phyloP scores from a whole-genome alignment of 495 filamentous ascomycete genomes.

The Lasiosphaeria ovina region DNA sequence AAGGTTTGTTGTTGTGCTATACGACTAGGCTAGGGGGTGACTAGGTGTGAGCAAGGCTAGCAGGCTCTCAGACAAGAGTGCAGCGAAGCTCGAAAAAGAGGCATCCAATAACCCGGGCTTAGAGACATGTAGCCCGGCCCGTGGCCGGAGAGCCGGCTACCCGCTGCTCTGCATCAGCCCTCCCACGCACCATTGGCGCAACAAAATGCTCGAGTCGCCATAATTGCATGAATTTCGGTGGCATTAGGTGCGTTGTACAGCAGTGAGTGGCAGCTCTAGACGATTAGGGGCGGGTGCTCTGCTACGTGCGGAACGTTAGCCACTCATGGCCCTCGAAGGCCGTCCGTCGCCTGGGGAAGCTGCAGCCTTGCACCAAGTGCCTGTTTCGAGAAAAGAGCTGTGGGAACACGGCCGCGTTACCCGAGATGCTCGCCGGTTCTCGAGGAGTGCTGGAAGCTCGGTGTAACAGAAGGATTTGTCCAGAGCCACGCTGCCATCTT shows the following conservation, averaged over 20 bases:
- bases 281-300: not conserved
- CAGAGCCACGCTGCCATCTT: not conserved
- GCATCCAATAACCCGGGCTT: not conserved
- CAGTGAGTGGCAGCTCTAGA: conserved; percentile 7
- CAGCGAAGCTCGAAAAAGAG: not conserved
- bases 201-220: not conserved
- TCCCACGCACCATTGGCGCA: conserved; percentile 3
- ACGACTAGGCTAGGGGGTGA: not conserved
- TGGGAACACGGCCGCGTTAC: not conserved
- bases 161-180: not conserved
- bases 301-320: not conserved
- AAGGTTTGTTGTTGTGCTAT: conserved; percentile 2
- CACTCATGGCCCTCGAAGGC: not conserved
- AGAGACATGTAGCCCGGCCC: not conserved
- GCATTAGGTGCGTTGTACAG: conserved; percentile 4
- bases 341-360: not conserved
- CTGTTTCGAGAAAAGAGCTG: not conserved
- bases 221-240: not conserved
- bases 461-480: not conserved
- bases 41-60: not conserved
- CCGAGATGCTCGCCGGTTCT: conserved; percentile 2
- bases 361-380: not conserved
- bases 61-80: not conserved
- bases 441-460: not conserved
- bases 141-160: conserved; percentile 6